Evolutionary conservation across 2,329 filamentous ascomycete genomes (phyloP).

Genomic region (Ceratocystiopsis minuta): DNA sequence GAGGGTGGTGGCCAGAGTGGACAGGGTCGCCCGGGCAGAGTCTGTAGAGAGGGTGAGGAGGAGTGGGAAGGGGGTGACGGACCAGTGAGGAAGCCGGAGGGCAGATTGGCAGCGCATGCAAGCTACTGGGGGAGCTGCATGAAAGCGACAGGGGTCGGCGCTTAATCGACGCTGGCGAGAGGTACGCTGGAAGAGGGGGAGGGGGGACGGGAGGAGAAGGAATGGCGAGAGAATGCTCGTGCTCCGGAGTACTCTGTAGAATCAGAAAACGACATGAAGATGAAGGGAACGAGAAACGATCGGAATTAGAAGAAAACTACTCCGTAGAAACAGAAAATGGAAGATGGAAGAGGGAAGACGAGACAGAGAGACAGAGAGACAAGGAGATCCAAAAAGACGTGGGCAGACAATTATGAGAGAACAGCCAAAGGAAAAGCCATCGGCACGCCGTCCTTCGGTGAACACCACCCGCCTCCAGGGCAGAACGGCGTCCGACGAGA

Average conservation of each 20-base stretch:
- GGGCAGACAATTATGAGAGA: too few relatives aligned
- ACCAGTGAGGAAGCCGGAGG: slow-evolving; percentile 13
- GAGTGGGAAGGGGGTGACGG: neutral
- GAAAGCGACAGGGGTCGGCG: slow-evolving; percentile 34
- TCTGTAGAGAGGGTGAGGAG: neutral
- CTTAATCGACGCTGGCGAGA: slow-evolving; percentile 22
- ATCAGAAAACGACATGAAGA: too few relatives aligned
- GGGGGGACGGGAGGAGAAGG: neutral
- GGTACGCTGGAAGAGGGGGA: neutral
- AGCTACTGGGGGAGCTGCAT: slow-evolving; percentile 25
- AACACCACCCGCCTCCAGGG: too few relatives aligned
- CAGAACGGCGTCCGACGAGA: too few relatives aligned
- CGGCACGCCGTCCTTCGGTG: too few relatives aligned
- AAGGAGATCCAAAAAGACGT: too few relatives aligned
- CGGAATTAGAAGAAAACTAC: too few relatives aligned
- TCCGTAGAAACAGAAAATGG: neutral
- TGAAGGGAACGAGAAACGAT: too few relatives aligned
- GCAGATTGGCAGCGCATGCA: slow-evolving; percentile 4
- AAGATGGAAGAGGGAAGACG: neutral
- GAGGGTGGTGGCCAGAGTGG: neutral
- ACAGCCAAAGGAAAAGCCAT: too few relatives aligned
- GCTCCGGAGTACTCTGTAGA: too few relatives aligned
- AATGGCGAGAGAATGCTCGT: neutral
- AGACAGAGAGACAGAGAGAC: too few relatives aligned
- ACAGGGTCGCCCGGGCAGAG: neutral